Evolutionary conservation across 305 asterid genomes (phyloP).

Genomic region (Ajuga reptans): DNA sequence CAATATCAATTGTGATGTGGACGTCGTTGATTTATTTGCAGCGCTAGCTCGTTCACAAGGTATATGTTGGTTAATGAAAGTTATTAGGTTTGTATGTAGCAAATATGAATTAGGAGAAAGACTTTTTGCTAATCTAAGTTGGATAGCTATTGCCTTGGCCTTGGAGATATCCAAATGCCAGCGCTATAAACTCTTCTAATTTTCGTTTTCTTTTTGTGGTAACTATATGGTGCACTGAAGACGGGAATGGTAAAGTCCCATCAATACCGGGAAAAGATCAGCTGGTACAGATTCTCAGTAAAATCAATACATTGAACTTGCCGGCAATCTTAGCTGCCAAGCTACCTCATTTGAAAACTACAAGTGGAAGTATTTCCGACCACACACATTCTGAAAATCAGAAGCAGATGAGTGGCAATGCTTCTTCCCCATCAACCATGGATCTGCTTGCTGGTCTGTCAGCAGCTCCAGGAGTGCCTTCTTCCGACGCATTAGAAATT

Average conservation of each 20-base stretch:
- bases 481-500: conserved; percentile 35
- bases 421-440: conserved; percentile 50
- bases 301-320: conserved; percentile 59
- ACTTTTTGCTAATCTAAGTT: background rate
- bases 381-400: conserved; percentile 36
- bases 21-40: conserved; percentile 57
- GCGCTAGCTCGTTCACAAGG: conserved; percentile 66
- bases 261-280: conserved; percentile 50
- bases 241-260: conserved; percentile 28
- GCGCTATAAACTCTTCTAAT: conserved; percentile 7
- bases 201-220: conserved; percentile 15
- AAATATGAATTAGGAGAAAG: background rate
- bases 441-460: conserved; percentile 66
- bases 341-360: conserved; percentile 28
- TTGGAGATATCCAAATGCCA: background rate
- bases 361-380: conserved; percentile 28
- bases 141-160: background rate
- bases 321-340: conserved; percentile 47
- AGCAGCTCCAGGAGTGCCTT: conserved; percentile 32
- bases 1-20: conserved; percentile 37
- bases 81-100: background rate
- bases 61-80: conserved; percentile 16
- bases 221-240: conserved; percentile 43
- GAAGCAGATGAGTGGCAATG: conserved; percentile 30
- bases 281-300: conserved; percentile 58